A percentile compares a stretch with the other conserved stretches of the same genome.
phyloP scores from a whole-genome alignment of 768 basidiomycete species.

The Boletales sp. region DNA sequence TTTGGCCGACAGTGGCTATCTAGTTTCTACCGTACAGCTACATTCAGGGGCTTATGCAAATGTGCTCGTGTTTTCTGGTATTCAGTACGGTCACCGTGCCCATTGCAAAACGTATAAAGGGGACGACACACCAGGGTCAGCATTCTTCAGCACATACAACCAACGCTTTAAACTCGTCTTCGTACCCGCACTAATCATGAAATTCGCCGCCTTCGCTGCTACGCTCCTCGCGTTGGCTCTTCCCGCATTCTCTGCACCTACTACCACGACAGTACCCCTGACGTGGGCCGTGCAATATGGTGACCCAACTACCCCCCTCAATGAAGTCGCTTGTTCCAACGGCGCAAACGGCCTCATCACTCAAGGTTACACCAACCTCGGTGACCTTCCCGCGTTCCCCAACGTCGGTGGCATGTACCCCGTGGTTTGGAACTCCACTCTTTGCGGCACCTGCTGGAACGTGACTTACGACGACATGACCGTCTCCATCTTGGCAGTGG shows the following conservation, averaged over 20 bases:
- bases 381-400: conserved; percentile 30
- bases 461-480: conserved; percentile 23
- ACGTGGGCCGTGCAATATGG: conserved; percentile 33
- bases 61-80: too few species aligned
- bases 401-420: conserved; percentile 32
- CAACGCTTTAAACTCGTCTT: too few species aligned
- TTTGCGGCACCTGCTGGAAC: conserved; percentile 33
- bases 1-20: too few species aligned
- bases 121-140: too few species aligned
- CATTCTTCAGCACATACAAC: too few species aligned
- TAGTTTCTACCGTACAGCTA: too few species aligned
- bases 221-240: conserved; percentile 14
- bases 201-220: conserved; percentile 14
- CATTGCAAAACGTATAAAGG: too few species aligned
- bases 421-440: conserved; percentile 27
- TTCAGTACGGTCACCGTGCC: too few species aligned
- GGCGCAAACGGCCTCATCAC: conserved; percentile 30
- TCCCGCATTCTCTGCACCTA: conserved; percentile 12
- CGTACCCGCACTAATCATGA: conserved; percentile 16
- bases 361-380: conserved; percentile 31
- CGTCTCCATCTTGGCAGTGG: conserved; percentile 27
- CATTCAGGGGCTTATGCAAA: too few species aligned
- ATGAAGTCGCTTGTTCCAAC: conserved; percentile 30
- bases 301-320: conserved; percentile 14
- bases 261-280: background rate